Base-by-base conservation (phyloP, 257 asterid genomes). In the Ajuga chamaepitys region DNA sequence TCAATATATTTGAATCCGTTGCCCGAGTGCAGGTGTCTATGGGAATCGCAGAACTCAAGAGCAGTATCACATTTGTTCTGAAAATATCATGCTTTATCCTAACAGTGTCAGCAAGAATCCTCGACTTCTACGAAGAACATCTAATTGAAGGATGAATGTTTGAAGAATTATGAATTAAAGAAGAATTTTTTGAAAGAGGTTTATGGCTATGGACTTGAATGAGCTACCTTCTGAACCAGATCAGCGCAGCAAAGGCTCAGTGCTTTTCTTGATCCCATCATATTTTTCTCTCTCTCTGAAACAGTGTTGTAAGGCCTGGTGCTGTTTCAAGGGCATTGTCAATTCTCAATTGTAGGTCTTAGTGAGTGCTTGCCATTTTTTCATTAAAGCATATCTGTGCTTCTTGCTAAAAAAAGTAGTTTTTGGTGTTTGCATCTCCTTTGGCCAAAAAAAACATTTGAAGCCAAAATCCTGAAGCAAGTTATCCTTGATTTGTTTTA, bases 1-100 rank as follows among this genome's bases (percentile, higher is more conserved):
- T 86, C 96, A 1, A 62, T 89, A 72, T 89, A 41, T 64, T 78
- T 82, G 56, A 89, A 89, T 54, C 95, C 96, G 52, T 74, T 86
- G 71, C 96, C 93, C 7, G 96, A 85, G 71, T 89, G 96, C 82
- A 74, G 88, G 80, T 89, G 96, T 55, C 85, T 86, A 5, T 83
- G 84, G 92, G 88, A 82, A 66, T 76, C 88, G 38, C 79, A 82
- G 34, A 82, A 80, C 71, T 60, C 81, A 10, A 80, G 48, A 58
- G 50, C 78, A 37, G 70, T 58, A 46, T 65, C 70, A 9, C 74
- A 75, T 61, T 48, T 78, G 58, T 80, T 71, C 69, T 76, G 38
- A 70, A 16, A 54, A 22, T 26, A 45, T 11, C 42, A 21, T 56
- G 72, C 14, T 3, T 10, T 53, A 32, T 46, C 17, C 34, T 10